A percentile compares a stretch with the other conserved stretches of the same genome.
phyloP scores from a whole-genome alignment of 1,139 yeast species.

The Yamadazyma diospyri region DNA sequence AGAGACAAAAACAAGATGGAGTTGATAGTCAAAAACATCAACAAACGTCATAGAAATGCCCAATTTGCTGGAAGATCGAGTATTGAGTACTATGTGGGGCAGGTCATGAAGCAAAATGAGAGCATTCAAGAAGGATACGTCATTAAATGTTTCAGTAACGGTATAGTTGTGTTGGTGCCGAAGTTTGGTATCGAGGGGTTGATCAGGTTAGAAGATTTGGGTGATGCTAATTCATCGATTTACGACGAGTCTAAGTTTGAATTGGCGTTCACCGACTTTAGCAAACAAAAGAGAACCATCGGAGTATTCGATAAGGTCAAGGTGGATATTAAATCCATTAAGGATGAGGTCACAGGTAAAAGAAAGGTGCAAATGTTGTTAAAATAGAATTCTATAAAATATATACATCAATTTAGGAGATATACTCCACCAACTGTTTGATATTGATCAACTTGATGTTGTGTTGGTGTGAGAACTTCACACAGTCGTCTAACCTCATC shows the following conservation, averaged over 20 bases:
- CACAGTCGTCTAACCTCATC: constrained; percentile 92
- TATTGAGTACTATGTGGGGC: constrained; percentile 96
- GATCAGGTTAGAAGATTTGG: constrained; percentile 74
- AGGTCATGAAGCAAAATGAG: constrained; percentile 82
- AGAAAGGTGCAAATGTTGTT: constrained; percentile 80
- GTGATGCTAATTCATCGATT: constrained; percentile 59
- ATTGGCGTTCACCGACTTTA: constrained; percentile 49
- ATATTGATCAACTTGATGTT: constrained; percentile 75
- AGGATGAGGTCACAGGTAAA: constrained; percentile 88
- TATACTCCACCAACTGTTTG: constrained; percentile 65
- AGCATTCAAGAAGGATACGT: constrained; percentile 83
- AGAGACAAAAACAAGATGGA: constrained; percentile 92
- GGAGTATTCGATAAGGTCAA: constrained; percentile 82
- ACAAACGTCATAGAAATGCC: constrained; percentile 93
- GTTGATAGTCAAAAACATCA: constrained; percentile 80
- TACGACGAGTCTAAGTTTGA: constrained; percentile 79
- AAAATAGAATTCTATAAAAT: constrained; percentile 13
- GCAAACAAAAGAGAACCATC: constrained; percentile 46
- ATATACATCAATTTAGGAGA: constrained; percentile 15
- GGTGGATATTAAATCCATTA: constrained; percentile 75
- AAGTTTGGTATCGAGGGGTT: constrained; percentile 95
- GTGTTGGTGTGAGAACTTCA: constrained; percentile 59
- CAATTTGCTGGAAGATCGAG: constrained; percentile 99
- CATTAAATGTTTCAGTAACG: constrained; percentile 89
- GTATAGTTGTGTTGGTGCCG: constrained; percentile 94